Evolutionary conservation across 2,329 filamentous ascomycete species (phyloP), one percentile per base, ranked within the genome.

Genomic region (Sporothrix pallida): DNA sequence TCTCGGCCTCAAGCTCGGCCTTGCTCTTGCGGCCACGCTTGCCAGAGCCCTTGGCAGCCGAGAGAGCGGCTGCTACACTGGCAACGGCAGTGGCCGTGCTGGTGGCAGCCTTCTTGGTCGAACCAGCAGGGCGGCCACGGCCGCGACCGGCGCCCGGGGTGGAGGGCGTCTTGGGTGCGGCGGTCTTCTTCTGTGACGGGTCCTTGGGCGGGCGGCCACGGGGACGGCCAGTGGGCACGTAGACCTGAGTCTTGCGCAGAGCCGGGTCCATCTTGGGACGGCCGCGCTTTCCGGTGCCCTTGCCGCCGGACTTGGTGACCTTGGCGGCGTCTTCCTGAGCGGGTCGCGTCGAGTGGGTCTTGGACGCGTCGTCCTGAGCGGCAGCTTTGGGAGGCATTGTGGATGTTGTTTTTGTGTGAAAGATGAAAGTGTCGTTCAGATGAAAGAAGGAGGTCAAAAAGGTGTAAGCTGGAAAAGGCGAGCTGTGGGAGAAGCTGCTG

Each of bases 21-120:
- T 77, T 77, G 75, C 76, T 77, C 74, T 77, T 77, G 71, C 76
- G 76, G 68, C 76, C 76, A 26, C 76, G 76, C 69, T 74, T 76
- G 23, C 74, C 75, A 0, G 76, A 74, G 31, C 70, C 74, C 62
- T 50, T 50, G 2, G 72, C 75, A 0, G 73, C 73, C 8, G 74
- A 70, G 1, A 72, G 50, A 17, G 72, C 72, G 7, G 72, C 74
- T 10, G 72, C 42, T 3, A 65, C 60, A 5, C 56, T 62, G 6
- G 75, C 72, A 0, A 72, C 69, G 0, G 63, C 58, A 2, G 60
- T 44, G 1, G 65, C 65, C 3, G 52, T 60, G 52, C 31, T 44
- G 8, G 42, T 60, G 3, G 73, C 58, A 9, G 72, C 62, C 72
- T 76, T 76, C 73, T 76, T 76, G 46, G 71, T 73, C 37, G 76